Evolutionary conservation across 352 stramenopile genomes (phyloP), one percentile per base, ranked within the genome.

Genomic region (Pythium monospermum): DNA sequence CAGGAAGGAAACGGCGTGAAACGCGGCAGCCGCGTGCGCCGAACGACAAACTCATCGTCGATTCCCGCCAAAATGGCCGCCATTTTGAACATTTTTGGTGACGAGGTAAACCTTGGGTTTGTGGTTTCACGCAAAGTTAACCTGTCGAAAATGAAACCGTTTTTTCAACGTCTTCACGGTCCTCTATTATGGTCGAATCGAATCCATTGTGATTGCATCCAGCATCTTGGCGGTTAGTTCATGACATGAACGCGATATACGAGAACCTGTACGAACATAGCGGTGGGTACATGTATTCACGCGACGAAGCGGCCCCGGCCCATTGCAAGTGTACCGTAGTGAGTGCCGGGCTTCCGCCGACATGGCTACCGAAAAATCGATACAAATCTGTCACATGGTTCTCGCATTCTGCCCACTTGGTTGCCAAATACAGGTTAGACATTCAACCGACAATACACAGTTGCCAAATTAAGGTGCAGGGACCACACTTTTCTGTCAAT

Each of bases 1-100:
- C 75, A 89, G 35, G 67, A 68, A 7, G 78, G 63, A 30, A 80
- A 83, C 10, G 75, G 73, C n/a, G 54, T 52, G 22, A 75, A 50
- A 3, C 73, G 71, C 7, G 56, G 57, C 21, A 89, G 57, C 32
- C 63, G 67, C 25, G 69, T 42, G 28, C 60, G 64, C 23, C 50
- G 47, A 28, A 84, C 61, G 2, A 47, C 38, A 27, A 85, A 57
- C 35, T 87, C 71, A 15, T 32, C 50, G 31, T 69, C 56, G 40
- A 51, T 7, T 25, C 31, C 40, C 6, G 28, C 50, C 2, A 51
- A 22, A 44, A 51, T 21, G 36, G 21, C 35, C 31, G 57, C 45
- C 53, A 61, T 61, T 35, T 48, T 39, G 16, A 26, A 39, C 35
- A 4, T 7, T 18, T 11, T n/a, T n/a, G n/a, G n/a, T n/a, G n/a